Percentiles rank a stretch among this genome's conserved stretches.
These are phyloP conservation scores for Nakazawaea siamensis DNA, from an alignment of 805 yeast genomes.

Conservation along the genomic window DNA sequence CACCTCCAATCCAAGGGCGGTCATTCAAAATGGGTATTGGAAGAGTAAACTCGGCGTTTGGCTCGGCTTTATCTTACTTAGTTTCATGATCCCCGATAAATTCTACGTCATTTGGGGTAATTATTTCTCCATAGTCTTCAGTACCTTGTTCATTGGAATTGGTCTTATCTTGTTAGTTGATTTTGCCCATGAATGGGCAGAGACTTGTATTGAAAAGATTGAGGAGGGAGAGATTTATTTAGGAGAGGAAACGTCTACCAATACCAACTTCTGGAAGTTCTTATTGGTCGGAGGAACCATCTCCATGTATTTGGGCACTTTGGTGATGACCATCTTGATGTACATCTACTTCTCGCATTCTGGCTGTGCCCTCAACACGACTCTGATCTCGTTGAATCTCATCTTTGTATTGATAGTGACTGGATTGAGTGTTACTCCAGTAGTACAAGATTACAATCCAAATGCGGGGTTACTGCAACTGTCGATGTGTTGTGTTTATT, in stretches of 20 bases:
- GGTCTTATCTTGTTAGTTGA: conserved; percentile 89
- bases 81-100: conserved; percentile 78
- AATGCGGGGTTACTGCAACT: conserved; percentile 95
- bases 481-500: conserved; percentile 90
- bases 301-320: conserved; percentile 68
- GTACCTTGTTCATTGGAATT: conserved; percentile 78
- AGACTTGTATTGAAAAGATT: conserved; percentile 82
- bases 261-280: conserved; percentile 63
- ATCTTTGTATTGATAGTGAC: conserved; percentile 59
- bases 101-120: conserved; percentile 90
- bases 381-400: conserved; percentile 75
- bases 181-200: conserved; percentile 99
- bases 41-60: conserved; percentile 59
- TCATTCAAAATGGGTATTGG: conserved; percentile 92
- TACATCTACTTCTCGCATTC: conserved; percentile 71
- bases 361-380: conserved; percentile 84
- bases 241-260: conserved; percentile 29
- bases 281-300: conserved; percentile 82
- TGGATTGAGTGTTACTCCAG: conserved; percentile 66
- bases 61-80: conserved; percentile 43
- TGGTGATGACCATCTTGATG: conserved; percentile 72
- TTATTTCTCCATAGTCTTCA: conserved; percentile 75
- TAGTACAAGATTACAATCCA: conserved; percentile 86
- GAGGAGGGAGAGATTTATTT: conserved; percentile 61
- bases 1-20: conserved; percentile 68